A percentile compares a stretch with the other conserved stretches of the same genome.
Evolutionary conservation across 441 rosid species (phyloP).

Genomic region (Eruca vesicaria): DNA sequence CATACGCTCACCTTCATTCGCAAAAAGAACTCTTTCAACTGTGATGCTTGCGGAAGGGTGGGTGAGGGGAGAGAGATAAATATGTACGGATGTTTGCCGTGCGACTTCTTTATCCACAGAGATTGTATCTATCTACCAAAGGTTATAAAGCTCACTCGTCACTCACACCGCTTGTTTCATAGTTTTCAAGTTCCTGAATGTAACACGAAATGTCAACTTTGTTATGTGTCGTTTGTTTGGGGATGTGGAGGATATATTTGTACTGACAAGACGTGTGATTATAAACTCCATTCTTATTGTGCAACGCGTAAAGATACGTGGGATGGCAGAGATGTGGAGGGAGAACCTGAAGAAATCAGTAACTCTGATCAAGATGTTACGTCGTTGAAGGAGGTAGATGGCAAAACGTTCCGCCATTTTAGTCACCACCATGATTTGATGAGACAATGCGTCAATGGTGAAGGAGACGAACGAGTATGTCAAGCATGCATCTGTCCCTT

Average conservation of each 20-base stretch:
- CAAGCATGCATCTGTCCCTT: background rate
- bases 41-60: background rate
- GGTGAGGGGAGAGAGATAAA: background rate
- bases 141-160: conserved; percentile 1
- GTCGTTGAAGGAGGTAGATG: background rate
- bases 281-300: background rate
- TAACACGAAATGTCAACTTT: background rate
- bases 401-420: background rate
- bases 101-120: background rate
- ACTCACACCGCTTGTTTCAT: background rate
- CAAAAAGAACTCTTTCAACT: background rate
- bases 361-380: background rate
- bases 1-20: background rate
- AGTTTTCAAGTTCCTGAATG: background rate
- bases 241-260: background rate
- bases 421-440: too few relatives aligned
- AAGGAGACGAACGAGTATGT: background rate
- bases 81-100: background rate
- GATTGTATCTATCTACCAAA: background rate
- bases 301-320: background rate
- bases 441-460: background rate
- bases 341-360: background rate
- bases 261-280: background rate
- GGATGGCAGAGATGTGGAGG: background rate
- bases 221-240: background rate